Evolutionary conservation across 202 grass and related monocot genomes (phyloP), one percentile per base, ranked within the genome.

Genomic region (Saccharum hybrid): DNA sequence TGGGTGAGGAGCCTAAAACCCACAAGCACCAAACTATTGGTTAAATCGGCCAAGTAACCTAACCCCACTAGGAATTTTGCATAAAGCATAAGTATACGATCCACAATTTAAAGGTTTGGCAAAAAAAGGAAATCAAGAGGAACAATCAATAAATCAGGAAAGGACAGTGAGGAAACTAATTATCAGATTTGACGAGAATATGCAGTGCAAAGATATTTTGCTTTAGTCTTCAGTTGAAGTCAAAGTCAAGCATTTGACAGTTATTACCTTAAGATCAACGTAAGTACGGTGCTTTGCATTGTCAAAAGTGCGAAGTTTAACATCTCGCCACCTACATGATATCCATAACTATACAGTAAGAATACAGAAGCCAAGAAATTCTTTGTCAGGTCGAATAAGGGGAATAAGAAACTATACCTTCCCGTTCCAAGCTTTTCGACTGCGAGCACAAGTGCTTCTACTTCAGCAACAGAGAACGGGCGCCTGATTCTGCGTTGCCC

Each of bases 381-480:
- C 23, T 28, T 11, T 83, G 38, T 57, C 51, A 7, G 33, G 10
- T 14, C 12, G 87, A 92, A 86, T 61, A 13, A 84, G 72, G 38
- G 16, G 85, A 68, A 78, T 48, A 83, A 79, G 80, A 26, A 76
- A 68, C 10, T 72, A 33, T n/a, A 99, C 97, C 97, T 99, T 99
- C 97, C 97, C 67, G 97, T 99, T 83, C 97, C 97, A 81, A 99
- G 92, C 81, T 99, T 96, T 87, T 99, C 97, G 4, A 99, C 97
- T 54, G 97, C 91, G 59, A 92, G 86, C 19, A 99, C 93, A 76
- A 99, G 91, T 37, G 97, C 97, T 88, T 99, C 93, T 52, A 99
- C 97, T 86, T 99, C 97, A 7, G 93, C 48, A 82, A 99, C 93
- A 68, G 97, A 94, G 87, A 99, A 99, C 0, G 97, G 97, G 5